These are phyloP conservation scores for Cladosporium sp. DNA, from an alignment of 2,329 filamentous ascomycete genomes.

Conservation along the genomic window DNA sequence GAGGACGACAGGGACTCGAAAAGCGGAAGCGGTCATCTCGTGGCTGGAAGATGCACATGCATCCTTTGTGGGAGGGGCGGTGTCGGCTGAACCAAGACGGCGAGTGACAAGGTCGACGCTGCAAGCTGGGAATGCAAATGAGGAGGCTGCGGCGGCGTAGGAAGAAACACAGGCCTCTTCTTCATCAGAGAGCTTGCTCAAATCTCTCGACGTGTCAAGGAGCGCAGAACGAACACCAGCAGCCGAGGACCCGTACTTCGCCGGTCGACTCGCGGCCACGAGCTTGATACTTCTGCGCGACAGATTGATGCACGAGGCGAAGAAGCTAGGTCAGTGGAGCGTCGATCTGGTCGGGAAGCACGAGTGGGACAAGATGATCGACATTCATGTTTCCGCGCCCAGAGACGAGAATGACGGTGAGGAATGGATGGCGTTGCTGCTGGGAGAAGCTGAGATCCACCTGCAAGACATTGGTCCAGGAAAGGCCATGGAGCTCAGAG, in stretches of 20 bases:
- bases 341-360: conserved; percentile 1
- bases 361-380: neutral
- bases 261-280: neutral
- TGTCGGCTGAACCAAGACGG: neutral
- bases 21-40: neutral
- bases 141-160: no score
- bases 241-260: neutral
- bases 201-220: neutral
- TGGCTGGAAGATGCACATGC: neutral
- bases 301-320: neutral
- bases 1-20: neutral
- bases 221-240: neutral
- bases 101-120: neutral
- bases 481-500: neutral
- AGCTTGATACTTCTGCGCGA: neutral
- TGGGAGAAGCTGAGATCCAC: neutral
- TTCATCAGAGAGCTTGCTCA: neutral
- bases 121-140: neutral
- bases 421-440: neutral
- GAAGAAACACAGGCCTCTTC: neutral
- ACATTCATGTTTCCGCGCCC: neutral
- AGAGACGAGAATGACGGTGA: neutral
- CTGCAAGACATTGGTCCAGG: neutral
- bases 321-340: neutral
- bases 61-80: neutral